Evolutionary conservation across 768 basidiomycete species (phyloP).

Genomic region (Collybia sp.): DNA sequence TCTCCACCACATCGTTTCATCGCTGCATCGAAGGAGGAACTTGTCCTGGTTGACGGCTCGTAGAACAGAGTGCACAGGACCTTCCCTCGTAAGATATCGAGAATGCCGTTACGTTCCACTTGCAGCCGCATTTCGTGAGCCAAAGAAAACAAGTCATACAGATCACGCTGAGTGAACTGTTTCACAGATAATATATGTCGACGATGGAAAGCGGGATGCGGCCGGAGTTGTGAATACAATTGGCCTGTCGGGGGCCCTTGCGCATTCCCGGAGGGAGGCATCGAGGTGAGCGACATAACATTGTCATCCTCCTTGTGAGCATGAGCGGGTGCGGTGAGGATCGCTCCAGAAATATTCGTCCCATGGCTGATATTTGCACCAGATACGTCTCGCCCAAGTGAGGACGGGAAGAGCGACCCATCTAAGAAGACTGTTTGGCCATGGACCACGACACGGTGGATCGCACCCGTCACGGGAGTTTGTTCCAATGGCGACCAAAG

Average conservation of each 20-base stretch:
- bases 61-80: constrained; percentile 93
- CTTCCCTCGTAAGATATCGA: constrained; percentile 88
- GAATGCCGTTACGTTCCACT: constrained; percentile 84
- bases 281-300: constrained; percentile 21
- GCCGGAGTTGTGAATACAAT: constrained; percentile 44
- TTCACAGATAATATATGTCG: constrained; percentile 93
- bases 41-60: constrained; percentile 95
- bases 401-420: constrained; percentile 57
- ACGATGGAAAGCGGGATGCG: constrained; percentile 87
- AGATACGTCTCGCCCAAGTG: constrained; percentile 72
- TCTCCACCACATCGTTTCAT: constrained; percentile 98
- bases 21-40: constrained; percentile 93
- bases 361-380: constrained; percentile 46
- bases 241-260: constrained; percentile 30
- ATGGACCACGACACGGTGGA: constrained; percentile 90
- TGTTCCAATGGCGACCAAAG: constrained; percentile 85
- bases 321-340: constrained; percentile 15
- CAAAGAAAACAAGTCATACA: constrained; percentile 90
- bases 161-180: constrained; percentile 84
- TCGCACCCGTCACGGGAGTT: constrained; percentile 57
- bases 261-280: constrained; percentile 14
- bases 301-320: constrained; percentile 24
- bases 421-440: constrained; percentile 89
- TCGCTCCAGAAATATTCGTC: constrained; percentile 7
- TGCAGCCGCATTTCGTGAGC: constrained; percentile 97